Evolutionary conservation across 2,329 filamentous ascomycete genomes (phyloP), one percentile per base, ranked within the genome.

Genomic region (Calonectria crousiana): DNA sequence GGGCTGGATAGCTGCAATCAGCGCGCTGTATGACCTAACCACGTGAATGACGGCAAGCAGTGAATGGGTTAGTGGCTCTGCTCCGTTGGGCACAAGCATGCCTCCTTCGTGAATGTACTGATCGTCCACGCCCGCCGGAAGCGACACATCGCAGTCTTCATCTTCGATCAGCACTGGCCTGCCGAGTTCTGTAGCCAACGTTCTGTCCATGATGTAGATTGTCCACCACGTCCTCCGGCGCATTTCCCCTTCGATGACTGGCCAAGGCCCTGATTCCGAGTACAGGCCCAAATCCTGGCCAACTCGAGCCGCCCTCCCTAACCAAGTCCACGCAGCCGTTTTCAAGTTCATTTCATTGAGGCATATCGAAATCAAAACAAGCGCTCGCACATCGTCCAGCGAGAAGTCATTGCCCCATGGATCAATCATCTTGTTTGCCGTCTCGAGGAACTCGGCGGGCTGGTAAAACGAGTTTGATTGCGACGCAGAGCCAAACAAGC

Each of bases 181-280:
- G 11, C 95, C 94, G 41, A 95, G 89, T 82, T 98, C 96, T 16
- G 98, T 87, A 0, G 95, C 93, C 65, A 97, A 87, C 32, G 94
- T 90, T 75, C 95, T 92, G 85, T 99, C 97, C 86, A 96, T 92
- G 56, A 95, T 92, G 84, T 98, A 98, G 71, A 98, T 91, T 18
- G 95, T 92, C 95, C 97, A 99, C 96, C 96, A 99, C 3, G 97
- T 91, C 70, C 96, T 90, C 74, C 94, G 92, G 69, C 96, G 92
- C 92, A 96, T 95, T 84, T 98, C 96, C 14, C 91, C 91, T 80
- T 98, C 95, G 18, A 98, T 87, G 1, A 92, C 89, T 2, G 94
- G 90, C 89, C 93, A 95, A 0, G 92, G 89, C 0, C 93, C 93
- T 1, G 91, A 91, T 79, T 98, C 95, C 9, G 91, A 87, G 80